Base-by-base conservation (phyloP, 108 stramenopile species). In the Parietichytrium sp. region DNA sequence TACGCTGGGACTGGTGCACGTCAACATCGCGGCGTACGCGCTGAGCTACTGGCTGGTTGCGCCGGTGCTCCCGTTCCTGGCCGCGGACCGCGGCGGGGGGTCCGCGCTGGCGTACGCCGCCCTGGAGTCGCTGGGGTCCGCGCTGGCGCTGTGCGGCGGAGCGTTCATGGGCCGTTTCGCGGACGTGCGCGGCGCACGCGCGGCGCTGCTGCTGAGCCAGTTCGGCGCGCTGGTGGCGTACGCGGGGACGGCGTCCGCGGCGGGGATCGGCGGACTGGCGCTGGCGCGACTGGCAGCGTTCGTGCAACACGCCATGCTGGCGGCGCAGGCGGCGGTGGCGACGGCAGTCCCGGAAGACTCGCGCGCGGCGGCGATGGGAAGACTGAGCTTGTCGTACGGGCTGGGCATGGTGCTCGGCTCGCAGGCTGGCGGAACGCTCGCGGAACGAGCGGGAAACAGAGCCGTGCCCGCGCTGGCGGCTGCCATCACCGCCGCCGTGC, bases 391-490 rank as follows among this genome's bases (percentile, higher is more conserved):
- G 10, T 72, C 61, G 38, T 72, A 72, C 42, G 61, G 38, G 1
- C 38, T 23, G 15, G 61, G 61, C 8, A 72, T 72, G 61, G 61
- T 72, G 6, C 36, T 72, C 45, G 61, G 61, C 8, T 72, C 61
- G 6, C 45, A 45, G 36, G n/a, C 45, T 27, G 61, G 61, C 10
- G 61, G 61, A 6, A 42, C 36, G 4, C 10, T 72, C 45, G 61
- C 16, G 8, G 45, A n/a, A 10, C 0, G 10, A 6, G 10, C 45
- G 6, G 61, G 61, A 0, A 45, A 33, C 25, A 10, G 45, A 27
- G 3, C 38, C 33, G 61, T 42, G 10, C 38, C 61, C 36, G 38
- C 45, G 10, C 16, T 72, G 8, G 61, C 61, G 13, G 61, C 61
- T 72, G 3, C 61, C 12, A n/a, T 72, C 61, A 72, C 61, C 6